A percentile compares a stretch with the other conserved stretches of the same genome.
Evolutionary conservation across 306 rosid species (phyloP).

Genomic region (Aeschynomene evenia): DNA sequence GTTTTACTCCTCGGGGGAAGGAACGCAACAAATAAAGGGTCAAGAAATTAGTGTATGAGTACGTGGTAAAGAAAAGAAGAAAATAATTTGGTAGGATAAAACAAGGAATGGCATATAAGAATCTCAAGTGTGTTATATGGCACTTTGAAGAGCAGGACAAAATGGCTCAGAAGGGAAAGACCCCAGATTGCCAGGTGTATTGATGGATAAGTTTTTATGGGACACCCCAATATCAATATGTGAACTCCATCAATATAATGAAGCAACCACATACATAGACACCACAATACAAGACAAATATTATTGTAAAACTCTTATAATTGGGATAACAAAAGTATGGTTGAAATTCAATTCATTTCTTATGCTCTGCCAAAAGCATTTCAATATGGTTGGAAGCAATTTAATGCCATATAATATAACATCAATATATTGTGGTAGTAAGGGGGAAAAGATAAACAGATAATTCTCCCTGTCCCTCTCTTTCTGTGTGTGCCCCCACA

Average conservation of each 20-base stretch:
- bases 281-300: conserved; percentile 20
- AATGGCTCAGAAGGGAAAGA: conserved; percentile 33
- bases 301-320: conserved; percentile 18
- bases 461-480: conserved; percentile 30
- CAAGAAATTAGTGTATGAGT: conserved; percentile 27
- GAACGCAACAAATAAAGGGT: background rate
- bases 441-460: conserved; percentile 22
- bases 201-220: conserved; percentile 21
- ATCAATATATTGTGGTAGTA: conserved; percentile 10
- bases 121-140: conserved; percentile 32
- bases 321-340: conserved; percentile 72
- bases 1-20: conserved; percentile 25
- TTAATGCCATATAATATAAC: too few species aligned
- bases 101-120: conserved; percentile 20
- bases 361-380: conserved; percentile 29
- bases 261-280: conserved; percentile 30
- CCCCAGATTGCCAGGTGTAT: conserved; percentile 51
- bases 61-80: conserved; percentile 10
- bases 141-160: conserved; percentile 42
- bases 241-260: conserved; percentile 7
- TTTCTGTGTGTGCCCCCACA: background rate
- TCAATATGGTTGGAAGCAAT: background rate
- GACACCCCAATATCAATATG: conserved; percentile 16
- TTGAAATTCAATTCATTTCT: conserved; percentile 39
- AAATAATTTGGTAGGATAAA: background rate